phyloP scores from a whole-genome alignment of 2,329 filamentous ascomycete species.

The Trichophyton equinum region DNA sequence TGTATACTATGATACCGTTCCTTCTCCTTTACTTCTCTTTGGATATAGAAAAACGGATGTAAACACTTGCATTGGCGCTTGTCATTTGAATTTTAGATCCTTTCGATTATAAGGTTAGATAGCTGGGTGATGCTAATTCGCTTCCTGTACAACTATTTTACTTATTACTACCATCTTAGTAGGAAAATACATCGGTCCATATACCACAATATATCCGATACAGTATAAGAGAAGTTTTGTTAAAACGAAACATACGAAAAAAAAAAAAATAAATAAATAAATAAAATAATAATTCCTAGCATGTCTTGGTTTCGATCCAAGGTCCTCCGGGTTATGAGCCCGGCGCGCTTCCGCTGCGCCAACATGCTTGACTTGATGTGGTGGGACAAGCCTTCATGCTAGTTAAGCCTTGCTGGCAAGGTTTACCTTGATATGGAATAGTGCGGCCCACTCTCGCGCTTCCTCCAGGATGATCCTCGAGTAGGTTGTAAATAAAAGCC shows the following conservation, averaged over 20 bases:
- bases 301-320: slow-evolving; percentile 17
- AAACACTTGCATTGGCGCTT: not conserved
- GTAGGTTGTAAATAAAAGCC: not conserved
- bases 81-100: not conserved
- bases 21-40: too few species aligned
- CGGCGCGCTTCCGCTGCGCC: slow-evolving; percentile 28
- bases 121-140: not conserved
- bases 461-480: not conserved
- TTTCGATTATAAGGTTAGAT: not conserved
- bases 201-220: not conserved
- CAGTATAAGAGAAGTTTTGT: too few species aligned
- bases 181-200: not conserved
- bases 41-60: not conserved
- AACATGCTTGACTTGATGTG: slow-evolving; percentile 16
- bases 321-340: slow-evolving; percentile 30
- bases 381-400: not conserved
- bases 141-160: not conserved
- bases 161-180: not conserved
- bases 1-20: not conserved
- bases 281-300: too few species aligned
- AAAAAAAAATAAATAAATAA: slow-evolving; percentile 8
- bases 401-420: not conserved
- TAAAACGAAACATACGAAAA: not conserved
- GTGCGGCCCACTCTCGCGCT: not conserved
- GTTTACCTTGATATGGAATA: not conserved